Evolutionary conservation across 1,284 basidiomycete species (phyloP).

Genomic region (Ganoderma leucocontextum): DNA sequence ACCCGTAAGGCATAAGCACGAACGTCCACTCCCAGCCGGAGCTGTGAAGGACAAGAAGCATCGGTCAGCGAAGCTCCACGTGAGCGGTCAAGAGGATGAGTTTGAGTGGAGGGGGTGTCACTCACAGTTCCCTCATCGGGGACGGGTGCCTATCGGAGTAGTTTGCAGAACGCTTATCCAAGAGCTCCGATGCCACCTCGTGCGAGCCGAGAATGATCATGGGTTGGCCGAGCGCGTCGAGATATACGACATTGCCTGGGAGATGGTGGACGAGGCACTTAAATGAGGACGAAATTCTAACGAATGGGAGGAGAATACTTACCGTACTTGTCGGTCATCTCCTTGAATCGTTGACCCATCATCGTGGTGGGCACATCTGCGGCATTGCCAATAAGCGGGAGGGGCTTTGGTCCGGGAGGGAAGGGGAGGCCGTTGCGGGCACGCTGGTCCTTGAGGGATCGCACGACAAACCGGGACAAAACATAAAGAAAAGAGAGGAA

Average conservation of each 20-base stretch:
- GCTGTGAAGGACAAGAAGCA: neutral
- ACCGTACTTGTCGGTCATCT: constrained; percentile 18
- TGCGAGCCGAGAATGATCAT: constrained; percentile 24
- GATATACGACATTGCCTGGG: constrained; percentile 26
- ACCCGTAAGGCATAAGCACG: constrained; percentile 16
- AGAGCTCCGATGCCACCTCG: constrained; percentile 29
- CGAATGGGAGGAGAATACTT: neutral
- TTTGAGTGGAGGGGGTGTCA: neutral
- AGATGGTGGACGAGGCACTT: neutral
- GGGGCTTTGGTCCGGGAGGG: constrained; percentile 18
- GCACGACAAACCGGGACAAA: neutral
- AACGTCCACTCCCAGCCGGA: constrained; percentile 13
- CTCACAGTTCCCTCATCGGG: constrained; percentile 26
- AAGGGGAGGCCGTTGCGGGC: neutral
- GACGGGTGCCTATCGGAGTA: constrained; percentile 22
- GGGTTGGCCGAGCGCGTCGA: constrained; percentile 22
- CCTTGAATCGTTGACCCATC: neutral
- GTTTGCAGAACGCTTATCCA: constrained; percentile 28
- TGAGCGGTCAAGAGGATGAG: neutral
- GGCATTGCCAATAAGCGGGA: constrained; percentile 20
- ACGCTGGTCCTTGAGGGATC: neutral
- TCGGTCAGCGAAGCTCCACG: neutral
- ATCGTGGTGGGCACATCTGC: constrained; percentile 14
- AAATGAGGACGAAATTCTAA: neutral
- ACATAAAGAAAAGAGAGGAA: neutral